phyloP scores from a whole-genome alignment of 2,329 filamentous ascomycete genomes.

The Pseudogymnoascus sp. region DNA sequence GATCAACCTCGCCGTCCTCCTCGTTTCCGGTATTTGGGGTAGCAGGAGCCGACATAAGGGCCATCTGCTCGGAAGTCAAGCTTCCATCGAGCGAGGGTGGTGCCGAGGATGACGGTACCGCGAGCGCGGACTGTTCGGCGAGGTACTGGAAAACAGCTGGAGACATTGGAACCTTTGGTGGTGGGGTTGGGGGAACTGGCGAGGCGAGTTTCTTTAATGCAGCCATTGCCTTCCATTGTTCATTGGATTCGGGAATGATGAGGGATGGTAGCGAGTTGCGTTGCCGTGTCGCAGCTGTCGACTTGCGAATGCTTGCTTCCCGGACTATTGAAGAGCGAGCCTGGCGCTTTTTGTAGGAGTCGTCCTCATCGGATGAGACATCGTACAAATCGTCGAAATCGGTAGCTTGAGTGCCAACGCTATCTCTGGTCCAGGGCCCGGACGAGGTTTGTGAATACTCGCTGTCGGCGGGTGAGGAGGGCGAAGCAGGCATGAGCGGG shows the following conservation, averaged over 20 bases:
- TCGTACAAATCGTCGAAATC: slow-evolving; percentile 87
- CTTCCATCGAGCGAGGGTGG: slow-evolving; percentile 82
- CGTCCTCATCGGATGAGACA: slow-evolving; percentile 68
- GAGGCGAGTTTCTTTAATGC: slow-evolving; percentile 44
- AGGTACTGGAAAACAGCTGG: slow-evolving; percentile 68
- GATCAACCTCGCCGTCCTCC: slow-evolving; percentile 46
- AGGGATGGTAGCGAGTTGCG: slow-evolving; percentile 39
- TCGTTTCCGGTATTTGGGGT: slow-evolving; percentile 65
- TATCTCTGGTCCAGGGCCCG: slow-evolving; percentile 56
- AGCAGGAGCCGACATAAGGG: slow-evolving; percentile 72
- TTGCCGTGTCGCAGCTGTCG: slow-evolving; percentile 25
- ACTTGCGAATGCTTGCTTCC: slow-evolving; percentile 23
- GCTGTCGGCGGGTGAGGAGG: slow-evolving; percentile 45
- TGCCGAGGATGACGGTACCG: slow-evolving; percentile 67
- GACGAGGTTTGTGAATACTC: slow-evolving; percentile 49
- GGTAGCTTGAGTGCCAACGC: slow-evolving; percentile 56
- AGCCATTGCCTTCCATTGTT: slow-evolving; percentile 40
- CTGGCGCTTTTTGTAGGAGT: slow-evolving; percentile 39
- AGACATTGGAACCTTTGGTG: slow-evolving; percentile 65
- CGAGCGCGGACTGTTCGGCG: slow-evolving; percentile 47
- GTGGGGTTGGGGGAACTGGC: slow-evolving; percentile 56
- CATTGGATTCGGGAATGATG: slow-evolving; percentile 39
- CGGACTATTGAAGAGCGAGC: slow-evolving; percentile 30
- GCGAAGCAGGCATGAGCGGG: slow-evolving; percentile 54
- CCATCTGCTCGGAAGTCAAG: slow-evolving; percentile 79